Evolutionary conservation across 345 rosid genomes (phyloP).

Genomic region (Noccaea caerulescens): DNA sequence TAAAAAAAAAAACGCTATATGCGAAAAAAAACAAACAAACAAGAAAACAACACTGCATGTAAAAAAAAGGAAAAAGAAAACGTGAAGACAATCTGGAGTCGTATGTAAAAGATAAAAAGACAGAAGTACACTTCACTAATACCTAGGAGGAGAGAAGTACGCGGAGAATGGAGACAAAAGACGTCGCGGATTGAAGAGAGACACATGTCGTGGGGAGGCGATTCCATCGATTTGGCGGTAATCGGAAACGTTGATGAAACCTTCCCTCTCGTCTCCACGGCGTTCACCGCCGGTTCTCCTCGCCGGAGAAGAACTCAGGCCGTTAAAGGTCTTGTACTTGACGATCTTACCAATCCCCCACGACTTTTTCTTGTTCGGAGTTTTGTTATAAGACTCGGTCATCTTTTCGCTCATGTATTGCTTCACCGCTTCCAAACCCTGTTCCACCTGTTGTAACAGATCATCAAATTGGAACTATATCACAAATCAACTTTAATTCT

Average conservation of each 20-base stretch:
- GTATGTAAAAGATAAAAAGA: neutral
- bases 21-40: neutral
- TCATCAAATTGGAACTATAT: neutral
- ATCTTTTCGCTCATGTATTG: conserved; percentile 69
- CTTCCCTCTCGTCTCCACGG: conserved; percentile 48
- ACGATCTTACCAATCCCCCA: conserved; percentile 74
- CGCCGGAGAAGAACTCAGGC: conserved; percentile 41
- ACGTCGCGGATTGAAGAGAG: conserved; percentile 75
- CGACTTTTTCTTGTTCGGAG: conserved; percentile 53
- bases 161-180: conserved; percentile 57
- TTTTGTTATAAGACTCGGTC: conserved; percentile 51
- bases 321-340: conserved; percentile 58
- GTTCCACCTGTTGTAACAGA: conserved; percentile 49
- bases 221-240: conserved; percentile 54
- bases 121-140: conserved; percentile 18
- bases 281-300: conserved; percentile 24
- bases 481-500: neutral
- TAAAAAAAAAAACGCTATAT: neutral
- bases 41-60: neutral
- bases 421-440: conserved; percentile 59
- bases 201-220: conserved; percentile 54
- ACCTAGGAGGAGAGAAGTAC: conserved; percentile 43
- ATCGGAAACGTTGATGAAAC: conserved; percentile 51
- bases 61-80: neutral
- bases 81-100: neutral